A percentile compares a stretch with the other conserved stretches of the same genome.
Conservation (phyloP, 2,329 filamentous ascomycete species). For the Pseudopyricularia cyperi region DNA sequence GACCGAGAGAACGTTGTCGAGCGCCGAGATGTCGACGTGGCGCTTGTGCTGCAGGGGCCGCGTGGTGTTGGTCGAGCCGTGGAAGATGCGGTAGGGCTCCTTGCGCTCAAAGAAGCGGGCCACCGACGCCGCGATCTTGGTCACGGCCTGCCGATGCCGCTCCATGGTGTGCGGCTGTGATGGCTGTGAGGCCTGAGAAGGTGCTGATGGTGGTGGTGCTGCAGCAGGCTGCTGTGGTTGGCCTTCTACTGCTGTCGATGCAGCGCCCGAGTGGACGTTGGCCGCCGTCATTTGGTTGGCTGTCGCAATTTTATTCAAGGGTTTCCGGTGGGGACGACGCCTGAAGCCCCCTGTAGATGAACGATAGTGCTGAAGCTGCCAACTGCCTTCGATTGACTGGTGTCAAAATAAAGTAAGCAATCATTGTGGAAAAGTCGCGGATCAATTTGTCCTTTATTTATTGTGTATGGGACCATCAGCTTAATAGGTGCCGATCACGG, state of each 20-base stretch:
- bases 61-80: slow-evolving; percentile 68
- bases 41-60: slow-evolving; percentile 32
- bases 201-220: not conserved
- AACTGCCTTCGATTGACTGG: no score
- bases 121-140: slow-evolving; percentile 32
- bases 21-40: slow-evolving; percentile 51
- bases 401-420: no score
- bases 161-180: slow-evolving; percentile 23
- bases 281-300: not conserved
- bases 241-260: not conserved
- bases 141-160: slow-evolving; percentile 33
- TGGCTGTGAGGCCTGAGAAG: not conserved
- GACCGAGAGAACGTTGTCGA: slow-evolving; percentile 52
- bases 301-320: not conserved
- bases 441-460: no score
- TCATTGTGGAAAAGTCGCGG: no score
- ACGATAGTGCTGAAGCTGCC: no score
- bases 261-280: not conserved
- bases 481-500: no score
- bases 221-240: not conserved
- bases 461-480: no score
- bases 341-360: not conserved
- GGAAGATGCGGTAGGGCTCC: slow-evolving; percentile 59
- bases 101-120: slow-evolving; percentile 31
- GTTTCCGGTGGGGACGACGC: not conserved